A percentile compares a stretch with the other conserved stretches of the same genome.
Evolutionary conservation across 2,329 filamentous ascomycete genomes (phyloP).

Genomic region (Magnaporthiopsis rhizophila): DNA sequence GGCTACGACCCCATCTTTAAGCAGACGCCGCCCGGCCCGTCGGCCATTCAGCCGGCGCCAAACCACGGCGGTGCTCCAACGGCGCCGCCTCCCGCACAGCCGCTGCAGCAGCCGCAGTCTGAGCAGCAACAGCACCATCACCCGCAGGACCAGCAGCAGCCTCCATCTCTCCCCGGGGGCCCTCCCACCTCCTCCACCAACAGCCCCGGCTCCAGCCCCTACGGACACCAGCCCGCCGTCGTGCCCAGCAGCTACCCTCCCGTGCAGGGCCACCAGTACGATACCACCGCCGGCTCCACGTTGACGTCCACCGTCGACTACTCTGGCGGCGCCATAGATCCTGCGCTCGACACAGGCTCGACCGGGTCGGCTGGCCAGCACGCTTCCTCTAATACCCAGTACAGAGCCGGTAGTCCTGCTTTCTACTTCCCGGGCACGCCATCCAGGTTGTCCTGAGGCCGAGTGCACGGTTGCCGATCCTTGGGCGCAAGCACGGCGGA

Average conservation of each 20-base stretch:
- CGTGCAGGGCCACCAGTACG: constrained; percentile 21
- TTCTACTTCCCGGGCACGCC: constrained; percentile 1
- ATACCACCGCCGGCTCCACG: constrained; percentile 23
- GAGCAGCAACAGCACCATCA: constrained; percentile 21
- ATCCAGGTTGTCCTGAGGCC: background rate
- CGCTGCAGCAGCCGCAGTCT: no score
- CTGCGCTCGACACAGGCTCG: constrained; percentile 44
- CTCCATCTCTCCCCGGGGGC: constrained; percentile 25
- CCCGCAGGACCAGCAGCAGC: constrained; percentile 11
- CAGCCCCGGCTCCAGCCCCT: constrained; percentile 3
- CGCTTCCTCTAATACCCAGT: background rate
- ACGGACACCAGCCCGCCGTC: constrained; percentile 35
- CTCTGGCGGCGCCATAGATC: constrained; percentile 51
- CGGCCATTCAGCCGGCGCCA: constrained; percentile 64
- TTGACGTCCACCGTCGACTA: constrained; percentile 35
- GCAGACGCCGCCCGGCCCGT: constrained; percentile 47
- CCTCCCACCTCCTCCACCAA: constrained; percentile 20
- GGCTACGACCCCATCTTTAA: constrained; percentile 87
- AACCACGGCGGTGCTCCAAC: constrained; percentile 21
- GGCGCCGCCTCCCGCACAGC: no score
- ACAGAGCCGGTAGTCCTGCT: constrained; percentile 2
- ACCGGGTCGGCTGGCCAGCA: constrained; percentile 1
- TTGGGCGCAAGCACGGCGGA: no score
- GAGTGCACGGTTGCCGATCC: background rate
- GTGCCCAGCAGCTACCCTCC: constrained; percentile 32